phyloP scores from a whole-genome alignment of 768 basidiomycete species.

The Melanogaster broomeanus region DNA sequence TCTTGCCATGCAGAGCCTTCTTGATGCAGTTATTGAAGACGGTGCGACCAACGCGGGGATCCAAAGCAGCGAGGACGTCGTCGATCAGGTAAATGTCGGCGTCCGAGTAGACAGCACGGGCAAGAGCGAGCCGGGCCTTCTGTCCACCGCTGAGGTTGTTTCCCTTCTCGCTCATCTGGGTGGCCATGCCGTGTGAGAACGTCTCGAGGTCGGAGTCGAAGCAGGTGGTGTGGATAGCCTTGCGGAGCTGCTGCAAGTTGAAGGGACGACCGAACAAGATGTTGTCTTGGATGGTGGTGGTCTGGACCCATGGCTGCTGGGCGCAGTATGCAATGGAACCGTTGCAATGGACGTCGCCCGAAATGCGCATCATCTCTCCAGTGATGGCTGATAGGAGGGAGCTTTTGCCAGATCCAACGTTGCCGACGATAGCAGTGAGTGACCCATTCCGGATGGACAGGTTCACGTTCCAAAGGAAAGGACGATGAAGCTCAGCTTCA shows the following conservation, averaged over 20 bases:
- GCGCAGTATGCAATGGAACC: conserved; percentile 34
- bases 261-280: conserved; percentile 32
- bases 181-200: conserved; percentile 33
- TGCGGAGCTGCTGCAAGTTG: conserved; percentile 25
- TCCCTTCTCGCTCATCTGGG: conserved; percentile 51
- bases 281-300: conserved; percentile 32
- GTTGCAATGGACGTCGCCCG: conserved; percentile 21
- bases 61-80: conserved; percentile 48
- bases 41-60: conserved; percentile 44
- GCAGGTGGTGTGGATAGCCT: conserved; percentile 27
- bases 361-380: conserved; percentile 29
- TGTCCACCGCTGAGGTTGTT: conserved; percentile 48
- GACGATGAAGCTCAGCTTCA: conserved; percentile 5
- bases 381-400: conserved; percentile 31
- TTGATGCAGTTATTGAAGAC: conserved; percentile 30
- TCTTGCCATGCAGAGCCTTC: conserved; percentile 22
- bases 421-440: conserved; percentile 28
- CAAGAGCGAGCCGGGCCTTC: conserved; percentile 48
- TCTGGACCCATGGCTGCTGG: conserved; percentile 34
- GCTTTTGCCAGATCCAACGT: conserved; percentile 30
- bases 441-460: conserved; percentile 22
- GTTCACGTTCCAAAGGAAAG: conserved; percentile 23
- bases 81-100: conserved; percentile 46
- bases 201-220: conserved; percentile 31
- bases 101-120: conserved; percentile 46